Evolutionary conservation across 2,329 filamentous ascomycete genomes (phyloP), one percentile per base, ranked within the genome.

Genomic region (Calcarisporium arbuscula): DNA sequence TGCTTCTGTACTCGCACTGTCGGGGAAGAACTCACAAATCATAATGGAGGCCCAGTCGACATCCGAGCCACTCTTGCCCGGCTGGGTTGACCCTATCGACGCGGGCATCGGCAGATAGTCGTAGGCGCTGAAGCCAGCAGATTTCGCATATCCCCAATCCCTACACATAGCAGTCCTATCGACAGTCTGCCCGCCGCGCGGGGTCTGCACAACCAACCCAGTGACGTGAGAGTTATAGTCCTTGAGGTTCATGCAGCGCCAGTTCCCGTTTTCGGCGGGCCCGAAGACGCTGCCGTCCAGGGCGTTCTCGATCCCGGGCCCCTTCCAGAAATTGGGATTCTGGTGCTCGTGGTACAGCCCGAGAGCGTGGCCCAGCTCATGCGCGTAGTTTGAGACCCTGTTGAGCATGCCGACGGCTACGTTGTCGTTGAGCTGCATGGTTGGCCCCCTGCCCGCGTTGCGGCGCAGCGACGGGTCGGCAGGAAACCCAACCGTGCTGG

Each of bases 331-430:
- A 20, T 33, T 18, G 10, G 42, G 44, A 36, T 50, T 50, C 35
- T 53, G 50, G 36, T 54, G 51, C 35, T 52, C 50, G 36, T 53
- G 51, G 29, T 30, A 32, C 6, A 53, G 42, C 15, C 51, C 51
- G 48, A 49, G 51, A 26, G 41, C 45, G 31, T 54, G 49, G 30
- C 51, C 51, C 4, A 54, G 14, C 43, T 53, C 51, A 38, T 54
- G 51, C 8, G 50, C 50, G 22, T 42, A 17, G 38, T 47, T 52
- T 25, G 40, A 39, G 10, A 42, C 30, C 17, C 30, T 10, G 27
- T 46, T 29, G 28, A 38, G 35, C 34, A 38, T 38, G 16, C 41
- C 43, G 16, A 43, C 23, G 22, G 16, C 30, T 7, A 28, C 34
- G 21, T 7, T 19, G 21, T 31, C 30, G 28, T n/a, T 27, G 23